These are phyloP conservation scores for Phytophthora fragariae DNA, from an alignment of 352 stramenopile genomes.

Conservation along the genomic window DNA sequence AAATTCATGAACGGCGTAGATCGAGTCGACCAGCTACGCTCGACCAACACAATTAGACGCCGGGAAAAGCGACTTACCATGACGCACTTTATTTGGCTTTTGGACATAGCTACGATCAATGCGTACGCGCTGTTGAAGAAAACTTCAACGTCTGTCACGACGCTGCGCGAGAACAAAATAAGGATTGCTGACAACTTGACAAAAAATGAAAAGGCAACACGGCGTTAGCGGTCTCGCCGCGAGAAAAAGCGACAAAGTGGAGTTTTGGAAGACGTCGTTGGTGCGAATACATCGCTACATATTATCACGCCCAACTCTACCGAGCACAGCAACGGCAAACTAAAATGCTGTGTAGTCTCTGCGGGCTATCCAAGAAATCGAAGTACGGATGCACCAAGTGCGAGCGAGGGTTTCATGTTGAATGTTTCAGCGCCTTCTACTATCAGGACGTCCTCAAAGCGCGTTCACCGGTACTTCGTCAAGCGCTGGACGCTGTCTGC, in stretches of 20 bases:
- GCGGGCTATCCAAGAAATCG: conserved; percentile 5
- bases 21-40: conserved; percentile 4
- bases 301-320: conserved; percentile 24
- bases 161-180: no score
- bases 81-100: neutral
- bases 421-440: conserved; percentile 18
- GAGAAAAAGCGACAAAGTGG: conserved; percentile 15
- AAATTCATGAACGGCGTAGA: conserved; percentile 17
- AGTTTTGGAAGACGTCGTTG: conserved; percentile 7
- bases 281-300: conserved; percentile 7
- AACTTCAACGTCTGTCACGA: neutral
- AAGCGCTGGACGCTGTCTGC: conserved; percentile 8
- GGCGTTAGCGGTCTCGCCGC: neutral
- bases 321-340: conserved; percentile 5
- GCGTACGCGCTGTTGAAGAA: conserved; percentile 1
- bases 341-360: conserved; percentile 15
- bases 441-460: conserved; percentile 19
- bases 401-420: conserved; percentile 19
- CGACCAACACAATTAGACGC: conserved; percentile 4
- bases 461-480: neutral
- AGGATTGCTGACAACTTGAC: conserved; percentile 11
- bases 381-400: conserved; percentile 20
- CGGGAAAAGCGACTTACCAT: conserved; percentile 18
- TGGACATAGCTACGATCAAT: conserved; percentile 13
- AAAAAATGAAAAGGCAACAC: neutral